Conservation (phyloP, 306 rosid genomes). For the Abrus pulchellus region DNA sequence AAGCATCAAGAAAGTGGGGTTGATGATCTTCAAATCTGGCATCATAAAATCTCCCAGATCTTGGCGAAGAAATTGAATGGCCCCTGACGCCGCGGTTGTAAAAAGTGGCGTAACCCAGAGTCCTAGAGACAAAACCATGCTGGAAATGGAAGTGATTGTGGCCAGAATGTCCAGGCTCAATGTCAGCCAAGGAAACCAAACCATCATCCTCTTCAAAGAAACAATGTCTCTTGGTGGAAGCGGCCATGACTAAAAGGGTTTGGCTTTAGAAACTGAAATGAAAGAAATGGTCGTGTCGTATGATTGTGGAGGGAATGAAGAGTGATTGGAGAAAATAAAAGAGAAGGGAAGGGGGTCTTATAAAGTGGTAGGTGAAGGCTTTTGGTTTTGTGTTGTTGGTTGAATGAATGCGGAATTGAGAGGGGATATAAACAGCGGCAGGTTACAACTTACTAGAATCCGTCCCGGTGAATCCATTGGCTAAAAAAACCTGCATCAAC, state of each 20-base stretch:
- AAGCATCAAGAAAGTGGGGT: constrained; percentile 85
- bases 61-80: constrained; percentile 54
- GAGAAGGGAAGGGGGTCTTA: constrained; percentile 47
- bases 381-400: neutral
- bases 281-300: neutral
- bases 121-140: constrained; percentile 57
- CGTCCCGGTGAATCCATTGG: constrained; percentile 78
- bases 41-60: constrained; percentile 81
- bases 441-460: constrained; percentile 52
- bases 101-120: constrained; percentile 59
- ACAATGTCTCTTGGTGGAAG: constrained; percentile 61
- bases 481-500: constrained; percentile 54
- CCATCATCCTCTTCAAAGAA: constrained; percentile 72
- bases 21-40: constrained; percentile 79
- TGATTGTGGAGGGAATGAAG: neutral
- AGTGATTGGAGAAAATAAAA: neutral
- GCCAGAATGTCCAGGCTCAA: constrained; percentile 74
- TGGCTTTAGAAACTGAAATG: neutral
- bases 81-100: constrained; percentile 48
- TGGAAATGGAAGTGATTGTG: constrained; percentile 41
- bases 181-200: constrained; percentile 56
- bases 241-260: constrained; percentile 54
- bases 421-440: constrained; percentile 56
- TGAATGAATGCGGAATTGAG: constrained; percentile 42
- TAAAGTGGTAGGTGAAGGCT: constrained; percentile 60